Base-by-base conservation (phyloP, 129 eudicot species). In the Flaveria linearis region DNA sequence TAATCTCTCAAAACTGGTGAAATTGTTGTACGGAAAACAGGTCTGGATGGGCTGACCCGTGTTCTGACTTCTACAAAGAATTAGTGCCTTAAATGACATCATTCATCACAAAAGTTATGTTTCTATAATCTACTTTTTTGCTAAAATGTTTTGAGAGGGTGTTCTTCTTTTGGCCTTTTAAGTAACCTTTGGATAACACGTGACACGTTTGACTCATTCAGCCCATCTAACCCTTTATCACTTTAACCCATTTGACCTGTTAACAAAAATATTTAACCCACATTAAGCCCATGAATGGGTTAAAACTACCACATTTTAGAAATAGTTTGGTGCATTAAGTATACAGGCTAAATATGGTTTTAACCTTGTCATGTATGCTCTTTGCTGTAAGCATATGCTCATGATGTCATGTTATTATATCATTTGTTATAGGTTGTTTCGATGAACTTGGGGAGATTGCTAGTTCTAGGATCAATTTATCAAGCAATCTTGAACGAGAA, bases 381-480 rank as follows among this genome's bases (percentile, higher is more conserved):
- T 36, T 66, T n/a, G 25, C 58, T 71, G 56, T 39, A 51, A 13
- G 41, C 58, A 76, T 53, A 57, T 70, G 53, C 60, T 62, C 45
- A 15, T 47, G 36, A 78, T 28, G 51, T 42, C 20, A 26, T 65
- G 61, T 68, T 67, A 26, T 33, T 15, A 22, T 72, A 39, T 58
- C 16, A 2, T 79, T 60, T 78, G 63, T 36, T 72, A 3, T 72
- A 94, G 98, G 96, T 72, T 82, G 86, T 81, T 82, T 81, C 39
- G 89, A 87, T 75, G 91, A 86, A 60, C 74, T 80, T 57, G 86
- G 80, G 30, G 85, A 81, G 60, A 22, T 78, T 76, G 73, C 85
- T 65, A 80, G 68, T 82, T 75, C 86, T 72, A 91, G 84, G 67
- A 78, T 81, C 39, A 78, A 84, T 47, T 75, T 80, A 49, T 84